phyloP scores from a whole-genome alignment of 768 basidiomycete species.

The Russula vinacea region DNA sequence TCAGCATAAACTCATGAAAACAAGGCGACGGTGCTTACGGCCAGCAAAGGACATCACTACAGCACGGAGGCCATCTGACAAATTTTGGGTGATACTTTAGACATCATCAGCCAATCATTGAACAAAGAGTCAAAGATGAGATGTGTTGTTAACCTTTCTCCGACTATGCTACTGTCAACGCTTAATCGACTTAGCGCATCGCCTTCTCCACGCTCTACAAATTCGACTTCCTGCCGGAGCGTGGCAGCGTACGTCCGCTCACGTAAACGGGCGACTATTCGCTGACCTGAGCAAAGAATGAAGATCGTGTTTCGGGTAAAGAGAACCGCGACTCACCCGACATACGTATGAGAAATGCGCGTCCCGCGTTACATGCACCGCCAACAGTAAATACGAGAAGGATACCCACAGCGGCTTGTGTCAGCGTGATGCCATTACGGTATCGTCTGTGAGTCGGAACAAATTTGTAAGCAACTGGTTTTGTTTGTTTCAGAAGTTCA shows the following conservation, averaged over 20 bases:
- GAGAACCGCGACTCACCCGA: slow-evolving; percentile 50
- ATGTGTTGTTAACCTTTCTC: slow-evolving; percentile 63
- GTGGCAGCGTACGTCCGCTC: slow-evolving; percentile 82
- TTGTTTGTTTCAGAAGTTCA: not conserved
- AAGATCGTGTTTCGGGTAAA: not conserved
- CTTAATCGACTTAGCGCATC: slow-evolving; percentile 90
- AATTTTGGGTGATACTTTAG: slow-evolving; percentile 66
- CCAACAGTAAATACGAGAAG: slow-evolving; percentile 81
- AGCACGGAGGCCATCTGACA: slow-evolving; percentile 78
- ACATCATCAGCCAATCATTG: slow-evolving; percentile 5
- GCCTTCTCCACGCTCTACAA: slow-evolving; percentile 87
- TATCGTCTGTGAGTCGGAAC: slow-evolving; percentile 39
- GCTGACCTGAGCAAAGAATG: slow-evolving; percentile 52
- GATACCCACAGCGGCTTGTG: slow-evolving; percentile 73
- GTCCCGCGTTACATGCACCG: slow-evolving; percentile 79
- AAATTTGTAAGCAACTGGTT: not conserved
- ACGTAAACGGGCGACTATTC: slow-evolving; percentile 85
- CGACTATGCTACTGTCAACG: slow-evolving; percentile 89
- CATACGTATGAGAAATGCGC: slow-evolving; percentile 81
- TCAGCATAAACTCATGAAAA: slow-evolving; percentile 1
- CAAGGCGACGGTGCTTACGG: slow-evolving; percentile 47
- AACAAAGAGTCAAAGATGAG: not conserved
- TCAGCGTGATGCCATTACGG: slow-evolving; percentile 76
- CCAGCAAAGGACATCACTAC: slow-evolving; percentile 93
- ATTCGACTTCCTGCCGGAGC: slow-evolving; percentile 87